Percentiles rank a stretch among this genome's conserved stretches.
phyloP scores from a whole-genome alignment of 192 early-diverging fungal species.

The Kickxella alabastrina region DNA sequence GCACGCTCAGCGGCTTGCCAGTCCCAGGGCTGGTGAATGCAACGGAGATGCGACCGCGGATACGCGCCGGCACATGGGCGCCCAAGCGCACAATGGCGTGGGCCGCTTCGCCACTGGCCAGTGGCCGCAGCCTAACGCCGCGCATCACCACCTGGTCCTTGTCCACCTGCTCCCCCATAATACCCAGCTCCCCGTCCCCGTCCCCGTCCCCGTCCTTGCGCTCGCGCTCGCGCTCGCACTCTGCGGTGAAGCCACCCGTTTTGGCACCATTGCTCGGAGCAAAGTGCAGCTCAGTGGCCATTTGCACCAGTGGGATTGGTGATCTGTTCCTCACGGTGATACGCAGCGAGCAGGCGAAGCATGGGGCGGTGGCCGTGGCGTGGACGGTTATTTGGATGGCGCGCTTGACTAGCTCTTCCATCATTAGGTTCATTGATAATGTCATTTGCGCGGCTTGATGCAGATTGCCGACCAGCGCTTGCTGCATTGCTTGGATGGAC shows the following conservation, averaged over 20 bases:
- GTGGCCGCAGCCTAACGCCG: background rate
- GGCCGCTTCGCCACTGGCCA: conserved; percentile 9
- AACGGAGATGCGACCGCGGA: conserved; percentile 28
- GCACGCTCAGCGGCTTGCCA: conserved; percentile 16
- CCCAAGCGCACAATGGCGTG: conserved; percentile 2
- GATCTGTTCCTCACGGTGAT: conserved; percentile 21
- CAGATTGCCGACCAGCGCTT: conserved; percentile 35
- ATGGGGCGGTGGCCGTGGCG: background rate
- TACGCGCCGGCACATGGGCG: conserved; percentile 4
- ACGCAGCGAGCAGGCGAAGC: background rate
- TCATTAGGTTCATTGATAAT: conserved; percentile 48
- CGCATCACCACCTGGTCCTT: background rate
- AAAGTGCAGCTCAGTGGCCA: conserved; percentile 15
- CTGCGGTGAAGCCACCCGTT: background rate
- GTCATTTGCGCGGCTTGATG: conserved; percentile 48
- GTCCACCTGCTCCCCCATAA: background rate
- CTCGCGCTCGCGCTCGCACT: background rate
- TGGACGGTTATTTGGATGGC: conserved; percentile 28
- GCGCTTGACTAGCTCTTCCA: conserved; percentile 44
- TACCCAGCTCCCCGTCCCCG: background rate
- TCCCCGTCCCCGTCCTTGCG: too few species aligned
- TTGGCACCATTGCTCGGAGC: background rate
- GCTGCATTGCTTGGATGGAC: conserved; percentile 45
- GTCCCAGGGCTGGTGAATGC: conserved; percentile 42
- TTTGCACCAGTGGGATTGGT: conserved; percentile 25